A percentile compares a stretch with the other conserved stretches of the same genome.
Evolutionary conservation across 805 yeast species (phyloP).

Genomic region (Schwanniomyces sp.): DNA sequence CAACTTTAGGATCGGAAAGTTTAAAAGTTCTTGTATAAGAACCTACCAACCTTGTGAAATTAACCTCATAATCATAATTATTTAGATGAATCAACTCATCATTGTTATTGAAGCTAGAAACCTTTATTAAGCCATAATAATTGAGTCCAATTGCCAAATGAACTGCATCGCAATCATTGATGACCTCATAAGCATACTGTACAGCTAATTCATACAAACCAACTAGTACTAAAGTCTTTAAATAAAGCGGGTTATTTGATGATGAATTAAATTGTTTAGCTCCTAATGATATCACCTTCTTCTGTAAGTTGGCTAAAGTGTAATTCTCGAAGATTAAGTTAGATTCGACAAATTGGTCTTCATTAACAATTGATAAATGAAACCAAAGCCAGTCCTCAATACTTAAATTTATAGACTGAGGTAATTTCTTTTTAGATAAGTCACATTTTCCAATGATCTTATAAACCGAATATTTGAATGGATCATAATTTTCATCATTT

Average conservation of each 20-base stretch:
- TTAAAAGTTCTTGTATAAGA: slow-evolving; percentile 82
- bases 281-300: slow-evolving; percentile 69
- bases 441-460: slow-evolving; percentile 92
- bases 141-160: slow-evolving; percentile 84
- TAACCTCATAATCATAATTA: slow-evolving; percentile 34
- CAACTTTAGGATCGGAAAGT: slow-evolving; percentile 82
- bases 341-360: slow-evolving; percentile 50
- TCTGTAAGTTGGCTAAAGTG: slow-evolving; percentile 71
- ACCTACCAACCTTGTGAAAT: slow-evolving; percentile 68
- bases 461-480: slow-evolving; percentile 86
- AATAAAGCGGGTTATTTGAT: slow-evolving; percentile 65
- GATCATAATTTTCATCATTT: slow-evolving; percentile 59
- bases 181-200: slow-evolving; percentile 53
- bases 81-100: slow-evolving; percentile 37
- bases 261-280: slow-evolving; percentile 66
- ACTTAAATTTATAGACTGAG: slow-evolving; percentile 67
- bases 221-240: slow-evolving; percentile 68
- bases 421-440: slow-evolving; percentile 62
- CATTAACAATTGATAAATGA: slow-evolving; percentile 75
- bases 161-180: slow-evolving; percentile 81
- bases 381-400: slow-evolving; percentile 98
- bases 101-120: slow-evolving; percentile 31
- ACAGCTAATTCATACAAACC: slow-evolving; percentile 85
- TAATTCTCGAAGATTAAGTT: slow-evolving; percentile 69
- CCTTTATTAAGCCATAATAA: slow-evolving; percentile 67